A percentile compares a stretch with the other conserved stretches of the same genome.
Evolutionary conservation across 106 monocot genomes (phyloP).

Genomic region (Agapanthus africanus): DNA sequence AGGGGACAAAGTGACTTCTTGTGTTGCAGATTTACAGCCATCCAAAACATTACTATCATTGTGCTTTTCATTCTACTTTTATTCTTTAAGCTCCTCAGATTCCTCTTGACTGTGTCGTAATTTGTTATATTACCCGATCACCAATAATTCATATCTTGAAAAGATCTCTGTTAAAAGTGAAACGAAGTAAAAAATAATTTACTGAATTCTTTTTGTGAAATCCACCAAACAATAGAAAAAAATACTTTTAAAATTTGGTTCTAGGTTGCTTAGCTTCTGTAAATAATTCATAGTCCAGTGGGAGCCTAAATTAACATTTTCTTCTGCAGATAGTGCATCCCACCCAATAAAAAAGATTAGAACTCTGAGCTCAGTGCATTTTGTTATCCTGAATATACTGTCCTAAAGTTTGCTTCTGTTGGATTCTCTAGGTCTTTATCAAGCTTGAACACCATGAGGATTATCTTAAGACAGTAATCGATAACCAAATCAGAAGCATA

Average conservation of each 20-base stretch:
- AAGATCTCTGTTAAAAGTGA: too few relatives aligned
- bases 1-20: too few relatives aligned
- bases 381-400: not conserved
- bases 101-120: too few relatives aligned
- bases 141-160: too few relatives aligned
- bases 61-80: not conserved
- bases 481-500: slow-evolving; percentile 48
- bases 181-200: too few relatives aligned
- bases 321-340: not conserved
- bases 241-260: not conserved
- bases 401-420: slow-evolving; percentile 2
- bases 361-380: not conserved
- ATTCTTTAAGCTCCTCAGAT: too few relatives aligned
- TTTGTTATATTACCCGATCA: too few relatives aligned
- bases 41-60: not conserved
- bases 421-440: slow-evolving; percentile 55
- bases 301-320: not conserved
- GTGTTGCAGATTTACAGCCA: not conserved
- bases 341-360: too few relatives aligned
- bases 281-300: not conserved
- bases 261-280: not conserved
- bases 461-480: slow-evolving; percentile 39
- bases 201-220: too few relatives aligned
- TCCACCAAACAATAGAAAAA: too few relatives aligned
- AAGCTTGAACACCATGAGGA: slow-evolving; percentile 72